Conservation (phyloP, 164 flowering plant genomes). For the Paratinospora sagittata region DNA sequence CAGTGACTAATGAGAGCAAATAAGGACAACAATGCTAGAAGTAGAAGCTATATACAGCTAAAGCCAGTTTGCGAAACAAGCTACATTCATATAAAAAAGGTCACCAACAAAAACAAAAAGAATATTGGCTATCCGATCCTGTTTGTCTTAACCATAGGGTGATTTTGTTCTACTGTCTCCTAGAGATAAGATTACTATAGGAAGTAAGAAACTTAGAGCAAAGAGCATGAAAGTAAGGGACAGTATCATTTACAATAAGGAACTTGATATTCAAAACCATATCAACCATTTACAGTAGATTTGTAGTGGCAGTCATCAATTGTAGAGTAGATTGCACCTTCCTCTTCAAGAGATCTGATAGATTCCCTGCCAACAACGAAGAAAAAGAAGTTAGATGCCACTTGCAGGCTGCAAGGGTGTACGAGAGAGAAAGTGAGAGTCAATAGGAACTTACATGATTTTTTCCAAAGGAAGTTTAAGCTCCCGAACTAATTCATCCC, state of each 20-base stretch:
- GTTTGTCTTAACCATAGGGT: slow-evolving; percentile 5
- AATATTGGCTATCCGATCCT: slow-evolving; percentile 5
- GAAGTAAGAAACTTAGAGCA: background rate
- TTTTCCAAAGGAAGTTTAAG: slow-evolving; percentile 56
- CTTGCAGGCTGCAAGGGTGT: too few species aligned
- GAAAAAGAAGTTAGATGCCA: background rate
- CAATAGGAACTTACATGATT: slow-evolving; percentile 44
- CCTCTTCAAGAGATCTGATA: slow-evolving; percentile 41
- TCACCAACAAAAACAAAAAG: background rate
- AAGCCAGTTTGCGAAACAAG: background rate
- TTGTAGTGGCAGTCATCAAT: slow-evolving; percentile 64
- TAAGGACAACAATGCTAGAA: background rate
- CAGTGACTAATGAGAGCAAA: too few species aligned
- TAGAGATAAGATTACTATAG: background rate
- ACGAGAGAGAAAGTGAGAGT: background rate
- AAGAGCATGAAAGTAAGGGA: background rate
- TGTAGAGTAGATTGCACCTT: slow-evolving; percentile 64
- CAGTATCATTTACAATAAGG: background rate
- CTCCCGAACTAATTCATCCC: slow-evolving; percentile 43
- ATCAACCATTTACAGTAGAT: slow-evolving; percentile 55
- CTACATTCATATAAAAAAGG: background rate
- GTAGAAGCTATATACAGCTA: slow-evolving; percentile 4
- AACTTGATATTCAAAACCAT: background rate
- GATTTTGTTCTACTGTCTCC: background rate
- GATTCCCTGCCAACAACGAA: slow-evolving; percentile 40